These are phyloP conservation scores for Whalleya microplaca DNA, from an alignment of 2,329 filamentous ascomycete species.

Conservation along the genomic window DNA sequence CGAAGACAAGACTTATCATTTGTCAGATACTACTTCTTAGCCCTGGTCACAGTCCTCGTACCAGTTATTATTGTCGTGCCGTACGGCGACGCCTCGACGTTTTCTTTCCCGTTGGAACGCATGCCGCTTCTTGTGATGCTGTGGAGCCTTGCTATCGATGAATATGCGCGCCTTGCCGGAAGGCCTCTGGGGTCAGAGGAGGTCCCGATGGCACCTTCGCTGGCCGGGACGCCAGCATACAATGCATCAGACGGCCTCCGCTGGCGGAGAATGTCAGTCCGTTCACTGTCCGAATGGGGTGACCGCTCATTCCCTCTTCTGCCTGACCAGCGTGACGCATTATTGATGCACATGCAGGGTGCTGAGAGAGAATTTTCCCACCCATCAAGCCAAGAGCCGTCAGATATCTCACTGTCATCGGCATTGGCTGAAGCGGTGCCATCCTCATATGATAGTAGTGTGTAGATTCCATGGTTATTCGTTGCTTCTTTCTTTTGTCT, in stretches of 20 bases:
- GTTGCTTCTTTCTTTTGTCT: neutral
- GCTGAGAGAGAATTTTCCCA: slow-evolving; percentile 9
- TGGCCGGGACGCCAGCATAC: slow-evolving; percentile 4
- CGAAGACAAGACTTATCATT: slow-evolving; percentile 7
- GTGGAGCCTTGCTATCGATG: slow-evolving; percentile 15
- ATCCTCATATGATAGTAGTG: slow-evolving; percentile 24
- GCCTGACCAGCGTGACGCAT: neutral
- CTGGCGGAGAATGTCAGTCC: slow-evolving; percentile 7
- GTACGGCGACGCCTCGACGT: slow-evolving; percentile 1
- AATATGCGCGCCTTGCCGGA: slow-evolving; percentile 14
- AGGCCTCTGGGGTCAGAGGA: neutral
- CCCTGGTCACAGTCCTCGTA: slow-evolving; percentile 3
- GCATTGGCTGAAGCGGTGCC: slow-evolving; percentile 23
- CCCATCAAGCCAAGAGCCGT: slow-evolving; percentile 25
- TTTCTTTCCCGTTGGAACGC: slow-evolving; percentile 9
- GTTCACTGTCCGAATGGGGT: neutral
- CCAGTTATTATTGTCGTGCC: slow-evolving; percentile 5
- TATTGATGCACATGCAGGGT: slow-evolving; percentile 17
- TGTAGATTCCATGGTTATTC: neutral
- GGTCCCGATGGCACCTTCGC: neutral
- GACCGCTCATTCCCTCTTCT: neutral
- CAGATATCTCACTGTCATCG: slow-evolving; percentile 30
- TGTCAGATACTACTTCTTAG: slow-evolving; percentile 11
- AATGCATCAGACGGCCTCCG: neutral
- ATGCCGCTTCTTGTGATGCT: slow-evolving; percentile 8